Evolutionary conservation across 192 early-diverging fungal genomes (phyloP), one percentile per base, ranked within the genome.

Genomic region (Cetraspora pellucida): DNA sequence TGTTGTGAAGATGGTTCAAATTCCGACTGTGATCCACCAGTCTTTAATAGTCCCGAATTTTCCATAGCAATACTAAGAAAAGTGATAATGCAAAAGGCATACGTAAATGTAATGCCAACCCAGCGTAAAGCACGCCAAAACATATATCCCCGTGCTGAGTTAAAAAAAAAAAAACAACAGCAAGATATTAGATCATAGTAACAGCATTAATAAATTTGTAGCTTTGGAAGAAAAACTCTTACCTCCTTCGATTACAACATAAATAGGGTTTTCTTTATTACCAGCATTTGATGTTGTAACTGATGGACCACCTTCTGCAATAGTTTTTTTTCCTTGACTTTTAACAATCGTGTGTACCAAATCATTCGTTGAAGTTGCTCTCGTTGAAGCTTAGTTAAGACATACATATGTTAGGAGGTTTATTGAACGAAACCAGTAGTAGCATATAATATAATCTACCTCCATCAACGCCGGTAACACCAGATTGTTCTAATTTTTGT

Each of bases 21-120:
- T 52, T 89, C 88, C 13, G 86, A 86, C 63, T 89, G 88, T 19
- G 77, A 80, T 7, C 85, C 84, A 11, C 86, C 79, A 0, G 89
- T 87, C 78, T 92, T 92, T 73, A 91, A 81, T 25, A 92, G 57
- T 8, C 89, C 90, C 3, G 90, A 90, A 78, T 89, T 90, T 74
- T 94, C 93, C 70, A 94, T 79, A 3, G 88, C 85, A 11, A 92
- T 54, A 37, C 89, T 90, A 30, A 92, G 71, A 61, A 92, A 82
- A 0, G 91, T 92, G 57, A 94, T 78, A 73, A 91, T 90, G 65
- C 90, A 90, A 64, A 92, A 92, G 0, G 90, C 91, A 80, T 89
- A 89, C 11, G 86, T 89, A 1, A 89, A 82, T 30, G 88, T 87
- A 17, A 89, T 86, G 37, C 88, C 86, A 6, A 89, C 64, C 88